Conservation (phyloP, 2,329 filamentous ascomycete genomes). For the Aureobasidium sp. region DNA sequence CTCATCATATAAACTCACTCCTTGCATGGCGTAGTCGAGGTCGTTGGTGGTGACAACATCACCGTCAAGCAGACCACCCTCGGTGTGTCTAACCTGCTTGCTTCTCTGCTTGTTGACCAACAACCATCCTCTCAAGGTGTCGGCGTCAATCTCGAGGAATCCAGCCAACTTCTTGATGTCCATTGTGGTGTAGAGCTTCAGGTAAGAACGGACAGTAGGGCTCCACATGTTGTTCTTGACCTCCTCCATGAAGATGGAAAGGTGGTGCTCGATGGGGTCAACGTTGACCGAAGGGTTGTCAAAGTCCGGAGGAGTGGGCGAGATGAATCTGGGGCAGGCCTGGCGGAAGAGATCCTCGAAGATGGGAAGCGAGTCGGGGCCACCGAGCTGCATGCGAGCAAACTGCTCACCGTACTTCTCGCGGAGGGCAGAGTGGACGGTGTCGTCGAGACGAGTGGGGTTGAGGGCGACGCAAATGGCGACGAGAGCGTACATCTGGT, state of each 20-base stretch:
- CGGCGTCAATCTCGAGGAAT: slow-evolving; percentile 94
- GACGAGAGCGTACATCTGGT: slow-evolving; percentile 99
- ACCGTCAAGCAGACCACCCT: slow-evolving; percentile 82
- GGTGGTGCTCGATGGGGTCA: slow-evolving; percentile 94
- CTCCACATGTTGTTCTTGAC: slow-evolving; percentile 99
- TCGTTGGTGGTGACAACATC: slow-evolving; percentile 91
- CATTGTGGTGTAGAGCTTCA: slow-evolving; percentile 99
- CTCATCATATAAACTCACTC: slow-evolving; percentile 49
- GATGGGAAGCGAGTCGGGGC: slow-evolving; percentile 87
- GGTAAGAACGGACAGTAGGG: slow-evolving; percentile 95
- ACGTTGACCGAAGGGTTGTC: slow-evolving; percentile 94
- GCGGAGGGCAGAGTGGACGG: slow-evolving; percentile 92
- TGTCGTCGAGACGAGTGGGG: slow-evolving; percentile 94
- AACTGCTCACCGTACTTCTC: slow-evolving; percentile 99
- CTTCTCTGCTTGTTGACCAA: slow-evolving; percentile 98
- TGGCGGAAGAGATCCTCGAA: slow-evolving; percentile 97
- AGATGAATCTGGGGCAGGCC: slow-evolving; percentile 99
- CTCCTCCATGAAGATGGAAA: slow-evolving; percentile 98
- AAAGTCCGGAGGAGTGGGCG: slow-evolving; percentile 91
- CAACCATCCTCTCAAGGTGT: slow-evolving; percentile 87
- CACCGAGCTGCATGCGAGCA: slow-evolving; percentile 89
- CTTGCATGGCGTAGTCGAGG: slow-evolving; percentile 93
- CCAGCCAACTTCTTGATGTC: slow-evolving; percentile 95
- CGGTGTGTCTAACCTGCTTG: slow-evolving; percentile 89
- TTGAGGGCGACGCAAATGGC: slow-evolving; percentile 98